Conservation (phyloP, 495 filamentous ascomycete species). For the Usnea hakonensis region DNA sequence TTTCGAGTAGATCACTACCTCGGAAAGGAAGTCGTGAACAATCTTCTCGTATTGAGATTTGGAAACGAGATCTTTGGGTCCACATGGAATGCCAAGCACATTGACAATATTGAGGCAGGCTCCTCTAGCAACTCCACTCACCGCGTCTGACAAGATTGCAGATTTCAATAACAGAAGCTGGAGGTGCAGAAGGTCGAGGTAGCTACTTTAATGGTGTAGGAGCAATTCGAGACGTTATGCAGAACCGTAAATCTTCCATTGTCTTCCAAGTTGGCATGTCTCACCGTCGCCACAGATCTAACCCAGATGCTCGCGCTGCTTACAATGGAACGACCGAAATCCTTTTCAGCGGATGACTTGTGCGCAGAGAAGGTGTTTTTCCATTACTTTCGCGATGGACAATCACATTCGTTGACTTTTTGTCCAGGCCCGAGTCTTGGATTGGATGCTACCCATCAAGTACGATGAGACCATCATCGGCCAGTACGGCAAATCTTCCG, state of each 20-base stretch:
- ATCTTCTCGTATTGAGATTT: constrained; percentile 93
- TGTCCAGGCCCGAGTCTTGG: constrained; percentile 51
- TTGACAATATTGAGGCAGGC: constrained; percentile 74
- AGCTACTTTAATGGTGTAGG: constrained; percentile 99
- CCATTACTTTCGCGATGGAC: not conserved
- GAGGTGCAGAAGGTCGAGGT: constrained; percentile 94
- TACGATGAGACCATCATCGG: constrained; percentile 84
- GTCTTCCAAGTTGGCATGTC: not conserved
- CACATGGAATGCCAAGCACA: constrained; percentile 97
- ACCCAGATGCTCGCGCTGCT: constrained; percentile 91
- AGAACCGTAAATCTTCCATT: constrained; percentile 56
- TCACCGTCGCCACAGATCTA: constrained; percentile 47
- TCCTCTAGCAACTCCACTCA: not conserved
- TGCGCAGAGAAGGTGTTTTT: constrained; percentile 80
- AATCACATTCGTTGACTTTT: not conserved
- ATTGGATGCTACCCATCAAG: constrained; percentile 70
- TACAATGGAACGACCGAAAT: constrained; percentile 96
- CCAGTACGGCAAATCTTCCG: constrained; percentile 73
- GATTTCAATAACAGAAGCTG: constrained; percentile 98
- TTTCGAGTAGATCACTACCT: constrained; percentile 99
- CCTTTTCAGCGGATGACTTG: constrained; percentile 94
- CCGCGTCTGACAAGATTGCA: constrained; percentile 22
- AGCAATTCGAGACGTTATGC: constrained; percentile 97
- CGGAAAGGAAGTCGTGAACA: constrained; percentile 99
- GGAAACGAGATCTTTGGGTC: constrained; percentile 98